Percentiles rank a stretch among this genome's conserved stretches.
Evolutionary conservation across 2,329 filamentous ascomycete species (phyloP).

Genomic region (Ceratocystis smalleyi): DNA sequence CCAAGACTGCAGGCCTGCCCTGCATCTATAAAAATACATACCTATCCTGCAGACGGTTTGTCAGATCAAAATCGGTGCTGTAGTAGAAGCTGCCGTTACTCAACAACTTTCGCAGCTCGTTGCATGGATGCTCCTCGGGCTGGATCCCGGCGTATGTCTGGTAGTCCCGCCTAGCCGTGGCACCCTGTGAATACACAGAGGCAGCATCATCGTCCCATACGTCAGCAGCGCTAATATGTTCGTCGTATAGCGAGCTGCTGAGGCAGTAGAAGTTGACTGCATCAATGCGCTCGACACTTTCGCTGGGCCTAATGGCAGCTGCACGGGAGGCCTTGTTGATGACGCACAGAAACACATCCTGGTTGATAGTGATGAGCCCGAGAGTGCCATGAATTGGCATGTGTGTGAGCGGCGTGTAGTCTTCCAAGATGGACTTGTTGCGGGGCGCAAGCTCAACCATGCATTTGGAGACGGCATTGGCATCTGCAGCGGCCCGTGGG

Average conservation of each 20-base stretch:
- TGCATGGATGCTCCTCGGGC: conserved; percentile 72
- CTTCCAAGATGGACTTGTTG: conserved; percentile 49
- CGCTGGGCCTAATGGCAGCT: conserved; percentile 68
- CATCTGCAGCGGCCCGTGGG: conserved; percentile 26
- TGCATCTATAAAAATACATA: conserved; percentile 23
- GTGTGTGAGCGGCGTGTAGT: conserved; percentile 61
- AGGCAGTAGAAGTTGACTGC: conserved; percentile 87
- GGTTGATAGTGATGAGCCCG: conserved; percentile 67
- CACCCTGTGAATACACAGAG: conserved; percentile 32
- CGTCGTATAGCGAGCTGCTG: conserved; percentile 73
- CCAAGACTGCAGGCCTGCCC: no score
- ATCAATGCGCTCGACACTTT: conserved; percentile 76
- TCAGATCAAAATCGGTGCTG: conserved; percentile 94
- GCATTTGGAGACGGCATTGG: conserved; percentile 44
- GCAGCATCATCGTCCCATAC: conserved; percentile 35
- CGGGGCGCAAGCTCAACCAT: conserved; percentile 72
- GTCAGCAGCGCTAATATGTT: conserved; percentile 43
- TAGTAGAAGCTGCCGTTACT: conserved; percentile 95
- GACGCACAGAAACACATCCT: conserved; percentile 81
- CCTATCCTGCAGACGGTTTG: conserved; percentile 81
- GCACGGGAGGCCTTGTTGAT: conserved; percentile 66
- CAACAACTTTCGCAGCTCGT: conserved; percentile 79
- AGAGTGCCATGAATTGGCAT: conserved; percentile 71
- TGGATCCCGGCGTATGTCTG: conserved; percentile 24
- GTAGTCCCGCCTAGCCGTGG: conserved; percentile 21